Conservation (phyloP, 108 stramenopile genomes). For the Cylindrotheca fusiformis region DNA sequence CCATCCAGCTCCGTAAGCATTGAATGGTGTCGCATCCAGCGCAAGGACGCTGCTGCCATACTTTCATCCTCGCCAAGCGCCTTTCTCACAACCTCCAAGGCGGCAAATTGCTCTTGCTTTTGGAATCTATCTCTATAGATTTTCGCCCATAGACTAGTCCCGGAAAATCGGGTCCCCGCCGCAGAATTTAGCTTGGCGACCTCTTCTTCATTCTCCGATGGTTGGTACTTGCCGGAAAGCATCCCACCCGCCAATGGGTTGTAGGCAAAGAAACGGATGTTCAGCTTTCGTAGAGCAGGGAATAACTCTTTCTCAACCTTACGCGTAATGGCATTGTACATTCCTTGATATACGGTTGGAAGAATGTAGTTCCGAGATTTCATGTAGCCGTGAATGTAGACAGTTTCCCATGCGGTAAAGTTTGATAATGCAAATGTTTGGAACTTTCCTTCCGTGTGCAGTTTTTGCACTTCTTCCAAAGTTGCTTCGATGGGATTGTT, state of each 20-base stretch:
- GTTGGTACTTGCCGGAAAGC: constrained; percentile 33
- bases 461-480: constrained; percentile 3
- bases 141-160: no score
- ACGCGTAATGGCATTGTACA: constrained; percentile 11
- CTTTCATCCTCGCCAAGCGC: no score
- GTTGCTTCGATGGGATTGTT: constrained; percentile 14
- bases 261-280: constrained; percentile 23
- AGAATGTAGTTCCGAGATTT: background rate
- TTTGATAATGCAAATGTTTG: constrained; percentile 31
- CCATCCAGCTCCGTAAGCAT: no score
- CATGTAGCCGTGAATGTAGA: constrained; percentile 8
- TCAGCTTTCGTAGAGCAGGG: background rate
- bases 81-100: no score
- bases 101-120: no score
- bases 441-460: constrained; percentile 37
- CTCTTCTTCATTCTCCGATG: background rate
- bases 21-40: no score
- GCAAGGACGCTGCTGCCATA: no score
- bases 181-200: background rate
- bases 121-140: no score
- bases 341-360: constrained; percentile 5
- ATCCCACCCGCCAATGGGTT: constrained; percentile 36
- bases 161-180: background rate
- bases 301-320: constrained; percentile 4
- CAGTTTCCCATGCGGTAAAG: constrained; percentile 12